Percentiles rank a stretch among this genome's conserved stretches.
Conservation (phyloP, 2,329 filamentous ascomycete genomes). For the Ophiostoma perfectum region DNA sequence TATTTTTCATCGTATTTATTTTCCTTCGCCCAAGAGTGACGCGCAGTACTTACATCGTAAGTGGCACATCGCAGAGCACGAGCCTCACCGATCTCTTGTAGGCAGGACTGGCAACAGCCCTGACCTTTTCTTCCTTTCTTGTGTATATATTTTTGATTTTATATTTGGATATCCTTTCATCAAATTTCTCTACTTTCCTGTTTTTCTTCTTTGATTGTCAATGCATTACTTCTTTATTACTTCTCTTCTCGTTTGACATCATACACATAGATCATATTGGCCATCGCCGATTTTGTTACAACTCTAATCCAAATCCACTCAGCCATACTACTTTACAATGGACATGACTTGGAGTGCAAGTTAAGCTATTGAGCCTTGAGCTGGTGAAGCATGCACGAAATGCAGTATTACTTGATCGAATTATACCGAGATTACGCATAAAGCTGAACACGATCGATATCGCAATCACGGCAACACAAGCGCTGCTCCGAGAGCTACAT, state of each 20-base stretch:
- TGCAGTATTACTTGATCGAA: conserved; percentile 2
- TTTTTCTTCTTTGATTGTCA: neutral
- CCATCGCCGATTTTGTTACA: neutral
- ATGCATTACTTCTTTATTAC: neutral
- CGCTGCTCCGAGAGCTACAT: neutral
- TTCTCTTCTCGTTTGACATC: neutral
- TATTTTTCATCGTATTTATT: neutral
- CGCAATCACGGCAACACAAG: neutral
- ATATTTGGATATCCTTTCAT: neutral
- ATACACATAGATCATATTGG: neutral
- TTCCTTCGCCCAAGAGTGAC: neutral
- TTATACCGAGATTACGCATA: neutral
- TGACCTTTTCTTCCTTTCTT: neutral
- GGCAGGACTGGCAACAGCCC: neutral
- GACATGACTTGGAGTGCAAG: too few relatives aligned
- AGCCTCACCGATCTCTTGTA: conserved; percentile 6
- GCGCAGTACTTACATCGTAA: neutral
- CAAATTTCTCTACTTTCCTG: neutral
- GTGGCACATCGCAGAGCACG: conserved; percentile 3
- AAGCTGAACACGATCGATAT: neutral
- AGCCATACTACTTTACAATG: neutral
- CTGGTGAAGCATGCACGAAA: neutral
- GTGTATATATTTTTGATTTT: neutral
- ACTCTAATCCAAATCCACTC: neutral
- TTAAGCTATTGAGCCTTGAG: neutral